These are phyloP conservation scores for Bruguiera gymnorhiza DNA, from an alignment of 345 rosid species.

Conservation along the genomic window DNA sequence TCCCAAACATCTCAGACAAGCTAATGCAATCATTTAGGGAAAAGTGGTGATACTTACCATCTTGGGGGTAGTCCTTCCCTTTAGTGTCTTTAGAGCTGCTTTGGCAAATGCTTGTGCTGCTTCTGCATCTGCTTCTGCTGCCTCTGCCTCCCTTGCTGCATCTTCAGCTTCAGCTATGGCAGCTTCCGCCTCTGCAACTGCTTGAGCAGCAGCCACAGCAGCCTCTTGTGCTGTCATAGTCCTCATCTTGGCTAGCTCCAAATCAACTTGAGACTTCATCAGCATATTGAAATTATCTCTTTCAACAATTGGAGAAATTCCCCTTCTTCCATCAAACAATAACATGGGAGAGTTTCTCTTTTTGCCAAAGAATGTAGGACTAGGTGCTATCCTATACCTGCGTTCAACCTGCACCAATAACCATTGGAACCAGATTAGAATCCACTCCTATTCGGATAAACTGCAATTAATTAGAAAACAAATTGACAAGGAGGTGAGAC, in stretches of 20 bases:
- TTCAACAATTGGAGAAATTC: constrained; percentile 47
- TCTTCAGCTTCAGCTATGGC: constrained; percentile 89
- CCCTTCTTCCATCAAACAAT: constrained; percentile 41
- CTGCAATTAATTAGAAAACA: background rate
- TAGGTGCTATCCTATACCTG: constrained; percentile 72
- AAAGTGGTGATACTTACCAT: constrained; percentile 11
- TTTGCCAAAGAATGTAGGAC: constrained; percentile 47
- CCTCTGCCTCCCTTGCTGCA: constrained; percentile 94
- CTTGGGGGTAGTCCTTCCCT: constrained; percentile 48
- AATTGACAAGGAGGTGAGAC: background rate
- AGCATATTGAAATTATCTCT: constrained; percentile 48
- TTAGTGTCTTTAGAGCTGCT: constrained; percentile 69
- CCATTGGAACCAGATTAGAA: background rate
- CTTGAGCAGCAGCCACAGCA: constrained; percentile 74
- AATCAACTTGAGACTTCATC: constrained; percentile 66
- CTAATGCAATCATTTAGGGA: background rate
- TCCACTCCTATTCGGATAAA: background rate
- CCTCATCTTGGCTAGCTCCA: constrained; percentile 79
- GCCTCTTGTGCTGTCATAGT: constrained; percentile 81
- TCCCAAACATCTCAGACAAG: background rate
- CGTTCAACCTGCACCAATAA: constrained; percentile 65
- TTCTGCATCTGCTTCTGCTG: constrained; percentile 94
- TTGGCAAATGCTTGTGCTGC: constrained; percentile 88
- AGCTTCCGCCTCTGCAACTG: constrained; percentile 92
- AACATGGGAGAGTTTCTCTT: constrained; percentile 40